Percentiles rank a stretch among this genome's conserved stretches.
phyloP scores from a whole-genome alignment of 352 stramenopile genomes.

The Pythium oligandrum region DNA sequence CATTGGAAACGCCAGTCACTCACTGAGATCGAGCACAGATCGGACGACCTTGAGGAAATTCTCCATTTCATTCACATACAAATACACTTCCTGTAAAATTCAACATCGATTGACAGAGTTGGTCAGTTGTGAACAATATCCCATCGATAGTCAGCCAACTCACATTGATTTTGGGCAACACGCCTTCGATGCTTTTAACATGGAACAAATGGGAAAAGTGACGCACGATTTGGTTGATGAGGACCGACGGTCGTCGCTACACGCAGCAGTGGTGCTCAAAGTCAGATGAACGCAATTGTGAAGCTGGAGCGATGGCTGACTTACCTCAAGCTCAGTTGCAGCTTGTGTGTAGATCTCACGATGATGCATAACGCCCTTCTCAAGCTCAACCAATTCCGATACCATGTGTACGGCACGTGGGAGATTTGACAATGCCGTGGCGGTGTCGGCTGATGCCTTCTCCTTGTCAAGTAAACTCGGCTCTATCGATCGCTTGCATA shows the following conservation, averaged over 20 bases:
- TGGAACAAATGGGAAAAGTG: constrained; percentile 88
- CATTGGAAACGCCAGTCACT: constrained; percentile 13
- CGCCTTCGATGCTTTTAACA: constrained; percentile 77
- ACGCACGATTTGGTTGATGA: constrained; percentile 84
- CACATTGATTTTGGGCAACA: constrained; percentile 90
- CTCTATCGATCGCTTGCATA: constrained; percentile 57
- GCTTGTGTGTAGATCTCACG: constrained; percentile 76
- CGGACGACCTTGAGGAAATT: constrained; percentile 72
- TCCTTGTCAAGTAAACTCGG: constrained; percentile 28
- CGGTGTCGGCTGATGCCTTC: constrained; percentile 2
- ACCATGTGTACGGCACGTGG: constrained; percentile 66
- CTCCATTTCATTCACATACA: constrained; percentile 86
- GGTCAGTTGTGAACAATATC: too few relatives aligned
- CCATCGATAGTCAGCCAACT: background rate
- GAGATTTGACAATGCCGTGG: constrained; percentile 25
- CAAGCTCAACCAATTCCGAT: constrained; percentile 75
- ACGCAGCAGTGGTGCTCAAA: background rate
- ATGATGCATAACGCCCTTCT: constrained; percentile 77
- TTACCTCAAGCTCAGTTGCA: constrained; percentile 74
- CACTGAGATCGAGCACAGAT: constrained; percentile 61
- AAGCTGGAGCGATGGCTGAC: too few relatives aligned
- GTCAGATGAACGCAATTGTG: background rate
- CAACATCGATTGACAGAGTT: background rate
- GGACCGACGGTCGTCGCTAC: constrained; percentile 63
- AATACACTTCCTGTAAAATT: constrained; percentile 58